phyloP scores from a whole-genome alignment of 495 filamentous ascomycete genomes.

The Echria macrotheca region DNA sequence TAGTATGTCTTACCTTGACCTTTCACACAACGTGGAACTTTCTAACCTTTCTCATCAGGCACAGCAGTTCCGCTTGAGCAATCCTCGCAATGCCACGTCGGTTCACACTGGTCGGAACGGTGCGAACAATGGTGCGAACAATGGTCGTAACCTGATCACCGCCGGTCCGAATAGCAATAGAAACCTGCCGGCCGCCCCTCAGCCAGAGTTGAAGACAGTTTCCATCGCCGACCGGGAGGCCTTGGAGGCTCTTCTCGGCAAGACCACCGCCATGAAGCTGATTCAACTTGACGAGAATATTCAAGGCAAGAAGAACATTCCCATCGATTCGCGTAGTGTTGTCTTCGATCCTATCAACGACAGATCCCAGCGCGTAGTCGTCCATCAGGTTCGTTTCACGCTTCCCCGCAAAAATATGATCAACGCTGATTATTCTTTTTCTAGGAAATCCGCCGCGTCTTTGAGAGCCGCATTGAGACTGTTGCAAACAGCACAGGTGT shows the following conservation, averaged over 20 bases:
- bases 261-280: constrained; percentile 27
- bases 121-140: no score
- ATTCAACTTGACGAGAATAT: constrained; percentile 28
- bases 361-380: constrained; percentile 29
- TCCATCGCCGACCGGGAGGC: constrained; percentile 18
- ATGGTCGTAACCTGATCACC: no score
- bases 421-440: no score
- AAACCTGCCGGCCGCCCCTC: no score
- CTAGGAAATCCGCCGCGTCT: constrained; percentile 43
- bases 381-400: constrained; percentile 35
- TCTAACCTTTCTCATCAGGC: no score
- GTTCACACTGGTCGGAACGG: no score
- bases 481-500: constrained; percentile 21
- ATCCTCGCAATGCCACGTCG: no score
- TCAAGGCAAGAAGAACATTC: constrained; percentile 20
- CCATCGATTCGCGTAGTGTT: constrained; percentile 18
- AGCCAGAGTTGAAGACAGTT: no score
- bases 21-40: no score
- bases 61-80: no score
- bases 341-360: constrained; percentile 34
- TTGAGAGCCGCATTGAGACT: constrained; percentile 28
- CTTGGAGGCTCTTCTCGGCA: constrained; percentile 26
- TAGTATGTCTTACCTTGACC: constrained; percentile 13
- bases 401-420: no score
- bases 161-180: no score